A percentile compares a stretch with the other conserved stretches of the same genome.
phyloP scores from a whole-genome alignment of 2,329 filamentous ascomycete genomes.

The Aspergillus sp. region DNA sequence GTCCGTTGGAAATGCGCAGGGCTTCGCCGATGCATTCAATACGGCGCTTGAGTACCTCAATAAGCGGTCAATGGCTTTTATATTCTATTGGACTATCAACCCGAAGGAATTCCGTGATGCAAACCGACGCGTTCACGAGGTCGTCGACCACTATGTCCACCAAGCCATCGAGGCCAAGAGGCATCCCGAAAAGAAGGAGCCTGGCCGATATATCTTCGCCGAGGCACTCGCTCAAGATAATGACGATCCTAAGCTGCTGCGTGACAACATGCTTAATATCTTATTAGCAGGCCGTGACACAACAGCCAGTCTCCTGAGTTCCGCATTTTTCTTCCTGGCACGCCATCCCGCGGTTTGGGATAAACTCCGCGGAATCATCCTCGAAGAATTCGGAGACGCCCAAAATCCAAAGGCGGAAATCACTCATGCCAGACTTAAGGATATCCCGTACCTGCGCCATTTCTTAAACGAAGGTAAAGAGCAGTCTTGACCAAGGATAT shows the following conservation, averaged over 20 bases:
- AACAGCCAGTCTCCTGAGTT: constrained; percentile 47
- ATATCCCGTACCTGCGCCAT: constrained; percentile 40
- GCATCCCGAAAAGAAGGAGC: constrained; percentile 30
- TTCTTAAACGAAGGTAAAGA: constrained; percentile 37
- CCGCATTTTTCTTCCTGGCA: constrained; percentile 49
- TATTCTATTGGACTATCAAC: constrained; percentile 40
- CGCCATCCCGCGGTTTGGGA: constrained; percentile 37
- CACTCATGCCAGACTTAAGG: constrained; percentile 45
- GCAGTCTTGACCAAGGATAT: background rate
- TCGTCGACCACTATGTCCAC: constrained; percentile 51
- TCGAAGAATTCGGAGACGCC: constrained; percentile 45
- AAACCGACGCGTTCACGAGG: constrained; percentile 44
- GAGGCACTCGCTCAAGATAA: constrained; percentile 49
- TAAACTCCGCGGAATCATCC: constrained; percentile 35
- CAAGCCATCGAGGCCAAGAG: constrained; percentile 40
- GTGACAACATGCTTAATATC: constrained; percentile 52
- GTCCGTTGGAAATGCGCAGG: constrained; percentile 30
- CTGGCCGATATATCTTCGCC: constrained; percentile 49
- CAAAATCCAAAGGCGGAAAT: constrained; percentile 36
- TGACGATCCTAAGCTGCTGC: constrained; percentile 46
- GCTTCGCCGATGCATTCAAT: constrained; percentile 40
- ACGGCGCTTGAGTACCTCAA: constrained; percentile 32
- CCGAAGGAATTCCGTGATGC: constrained; percentile 42
- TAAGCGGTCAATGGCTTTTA: constrained; percentile 28
- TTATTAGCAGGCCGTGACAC: constrained; percentile 55